Evolutionary conservation across 352 stramenopile species (phyloP).

Genomic region (Blastocystis sp.): DNA sequence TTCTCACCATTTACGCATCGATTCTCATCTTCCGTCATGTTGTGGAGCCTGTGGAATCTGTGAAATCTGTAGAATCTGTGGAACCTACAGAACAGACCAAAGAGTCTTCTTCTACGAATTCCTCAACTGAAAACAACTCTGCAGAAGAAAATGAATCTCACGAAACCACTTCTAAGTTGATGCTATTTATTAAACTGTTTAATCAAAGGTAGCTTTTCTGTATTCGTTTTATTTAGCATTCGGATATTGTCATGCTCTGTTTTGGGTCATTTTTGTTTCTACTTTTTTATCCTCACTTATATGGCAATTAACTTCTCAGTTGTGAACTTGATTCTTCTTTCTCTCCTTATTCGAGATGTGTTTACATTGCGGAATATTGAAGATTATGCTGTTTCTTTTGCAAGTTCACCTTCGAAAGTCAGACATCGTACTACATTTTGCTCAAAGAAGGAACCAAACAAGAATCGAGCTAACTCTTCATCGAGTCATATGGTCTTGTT

Average conservation of each 20-base stretch:
- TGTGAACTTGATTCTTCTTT: slow-evolving; percentile 1
- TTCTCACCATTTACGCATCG: not conserved
- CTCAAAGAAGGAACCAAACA: not conserved
- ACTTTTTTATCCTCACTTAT: slow-evolving; percentile 11
- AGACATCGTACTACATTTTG: not conserved
- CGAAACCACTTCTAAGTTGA: not conserved
- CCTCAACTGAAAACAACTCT: no score
- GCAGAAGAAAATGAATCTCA: no score
- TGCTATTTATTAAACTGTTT: not conserved
- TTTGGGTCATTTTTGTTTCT: not conserved
- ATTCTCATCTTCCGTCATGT: not conserved
- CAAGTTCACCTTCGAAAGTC: not conserved
- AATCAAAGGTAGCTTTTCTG: not conserved
- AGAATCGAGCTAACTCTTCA: not conserved
- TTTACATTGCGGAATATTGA: not conserved
- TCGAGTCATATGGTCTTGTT: not conserved
- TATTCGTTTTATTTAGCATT: not conserved
- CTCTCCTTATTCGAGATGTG: not conserved
- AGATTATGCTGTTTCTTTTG: not conserved
- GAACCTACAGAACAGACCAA: no score
- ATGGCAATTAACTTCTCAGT: not conserved
- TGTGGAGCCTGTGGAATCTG: not conserved
- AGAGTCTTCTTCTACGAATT: no score
- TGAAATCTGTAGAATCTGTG: no score
- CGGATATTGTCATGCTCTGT: not conserved